phyloP scores from a whole-genome alignment of 371 early-diverging fungal species.

The Mucor circinelloides region DNA sequence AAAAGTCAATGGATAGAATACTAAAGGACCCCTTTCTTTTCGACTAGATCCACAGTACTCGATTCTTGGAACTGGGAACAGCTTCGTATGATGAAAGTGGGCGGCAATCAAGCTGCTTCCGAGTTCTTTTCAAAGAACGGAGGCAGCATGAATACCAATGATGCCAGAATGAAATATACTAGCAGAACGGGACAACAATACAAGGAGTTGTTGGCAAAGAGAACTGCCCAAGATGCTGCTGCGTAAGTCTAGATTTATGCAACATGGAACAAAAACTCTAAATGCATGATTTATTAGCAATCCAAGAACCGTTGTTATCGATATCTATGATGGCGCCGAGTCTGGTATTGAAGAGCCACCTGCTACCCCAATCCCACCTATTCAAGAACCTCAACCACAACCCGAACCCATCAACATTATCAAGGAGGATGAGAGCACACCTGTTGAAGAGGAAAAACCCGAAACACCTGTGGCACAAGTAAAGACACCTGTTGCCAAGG shows the following conservation, averaged over 20 bases:
- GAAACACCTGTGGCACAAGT: background rate
- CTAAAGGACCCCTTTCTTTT: background rate
- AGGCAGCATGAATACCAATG: slow-evolving; percentile 53
- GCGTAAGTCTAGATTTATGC: slow-evolving; percentile 37
- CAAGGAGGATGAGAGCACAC: background rate
- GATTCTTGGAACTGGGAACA: slow-evolving; percentile 94
- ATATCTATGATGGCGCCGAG: slow-evolving; percentile 23
- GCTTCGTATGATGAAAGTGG: slow-evolving; percentile 91
- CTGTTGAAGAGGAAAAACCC: slow-evolving; percentile 6
- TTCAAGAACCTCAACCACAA: background rate
- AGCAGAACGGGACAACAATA: slow-evolving; percentile 78
- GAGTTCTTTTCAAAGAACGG: slow-evolving; percentile 82
- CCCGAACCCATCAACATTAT: slow-evolving; percentile 7
- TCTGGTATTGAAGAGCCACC: background rate
- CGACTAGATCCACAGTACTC: slow-evolving; percentile 77
- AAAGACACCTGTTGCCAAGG: slow-evolving; percentile 9
- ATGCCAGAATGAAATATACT: slow-evolving; percentile 85
- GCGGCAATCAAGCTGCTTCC: slow-evolving; percentile 79
- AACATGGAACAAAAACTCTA: background rate
- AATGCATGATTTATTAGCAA: slow-evolving; percentile 18
- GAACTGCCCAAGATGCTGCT: slow-evolving; percentile 77
- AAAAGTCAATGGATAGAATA: background rate
- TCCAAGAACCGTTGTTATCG: slow-evolving; percentile 41
- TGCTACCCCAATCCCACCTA: background rate
- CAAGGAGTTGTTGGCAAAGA: slow-evolving; percentile 78